phyloP scores from a whole-genome alignment of 768 basidiomycete genomes.

The Tylopilus rubrobrunneus region DNA sequence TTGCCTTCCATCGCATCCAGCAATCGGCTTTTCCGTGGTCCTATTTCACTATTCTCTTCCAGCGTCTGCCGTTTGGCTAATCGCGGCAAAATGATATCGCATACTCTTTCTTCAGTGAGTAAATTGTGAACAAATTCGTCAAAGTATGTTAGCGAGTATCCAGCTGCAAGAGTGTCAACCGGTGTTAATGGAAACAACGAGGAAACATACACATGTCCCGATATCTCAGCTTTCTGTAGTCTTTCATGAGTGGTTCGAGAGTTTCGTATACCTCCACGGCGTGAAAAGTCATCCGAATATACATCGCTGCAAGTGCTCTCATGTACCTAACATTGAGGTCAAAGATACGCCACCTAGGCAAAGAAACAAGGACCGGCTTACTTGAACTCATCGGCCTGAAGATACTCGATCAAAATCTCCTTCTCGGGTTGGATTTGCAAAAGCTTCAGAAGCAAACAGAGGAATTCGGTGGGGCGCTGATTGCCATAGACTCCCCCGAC shows the following conservation, averaged over 20 bases:
- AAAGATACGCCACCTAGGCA: not conserved
- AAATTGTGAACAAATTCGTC: conserved; percentile 90
- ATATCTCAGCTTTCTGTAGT: conserved; percentile 84
- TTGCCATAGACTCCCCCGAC: conserved; percentile 97
- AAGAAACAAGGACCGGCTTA: conserved; percentile 36
- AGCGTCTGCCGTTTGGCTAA: conserved; percentile 79
- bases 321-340: conserved; percentile 62
- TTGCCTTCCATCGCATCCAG: conserved; percentile 82
- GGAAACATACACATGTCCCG: conserved; percentile 68
- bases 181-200: not conserved
- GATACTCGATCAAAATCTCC: conserved; percentile 93
- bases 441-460: conserved; percentile 89
- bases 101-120: conserved; percentile 85
- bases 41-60: conserved; percentile 90
- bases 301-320: conserved; percentile 88
- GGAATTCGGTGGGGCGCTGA: conserved; percentile 90
- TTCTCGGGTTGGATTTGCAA: conserved; percentile 97
- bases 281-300: conserved; percentile 92
- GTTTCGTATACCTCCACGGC: conserved; percentile 89
- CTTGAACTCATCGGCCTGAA: conserved; percentile 98
- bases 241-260: conserved; percentile 91
- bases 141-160: conserved; percentile 81
- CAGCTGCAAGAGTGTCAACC: conserved; percentile 47
- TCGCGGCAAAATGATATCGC: conserved; percentile 94
- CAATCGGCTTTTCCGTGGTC: conserved; percentile 80